phyloP scores from a whole-genome alignment of 768 basidiomycete genomes.

The Kockovaella imperatae region DNA sequence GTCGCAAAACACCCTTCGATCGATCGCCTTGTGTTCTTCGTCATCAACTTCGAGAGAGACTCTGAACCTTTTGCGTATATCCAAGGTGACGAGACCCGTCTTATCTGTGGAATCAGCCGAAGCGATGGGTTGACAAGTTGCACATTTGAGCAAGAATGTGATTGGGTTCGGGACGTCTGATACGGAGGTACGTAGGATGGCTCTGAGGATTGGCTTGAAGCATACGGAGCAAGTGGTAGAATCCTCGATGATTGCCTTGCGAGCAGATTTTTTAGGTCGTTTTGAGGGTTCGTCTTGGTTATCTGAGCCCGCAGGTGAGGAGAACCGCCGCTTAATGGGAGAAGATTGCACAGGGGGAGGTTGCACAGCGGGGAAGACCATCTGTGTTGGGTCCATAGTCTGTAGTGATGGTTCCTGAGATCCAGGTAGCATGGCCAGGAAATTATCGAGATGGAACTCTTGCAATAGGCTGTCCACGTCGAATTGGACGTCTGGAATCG shows the following conservation, averaged over 20 bases:
- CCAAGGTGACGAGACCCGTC: conserved; percentile 24
- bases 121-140: conserved; percentile 16
- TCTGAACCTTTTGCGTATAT: conserved; percentile 32
- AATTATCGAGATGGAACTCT: not conserved
- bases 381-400: not conserved
- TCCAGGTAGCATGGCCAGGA: not conserved
- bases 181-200: conserved; percentile 30
- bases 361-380: not conserved
- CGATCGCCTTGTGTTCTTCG: conserved; percentile 15
- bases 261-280: conserved; percentile 11
- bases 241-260: conserved; percentile 22
- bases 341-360: not conserved
- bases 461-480: not conserved
- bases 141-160: conserved; percentile 12
- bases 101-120: conserved; percentile 7
- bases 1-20: conserved; percentile 33
- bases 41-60: conserved; percentile 28
- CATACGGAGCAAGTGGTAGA: conserved; percentile 16
- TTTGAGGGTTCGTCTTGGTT: conserved; percentile 9
- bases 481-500: not conserved
- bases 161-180: conserved; percentile 24
- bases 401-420: too few species aligned
- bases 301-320: conserved; percentile 7
- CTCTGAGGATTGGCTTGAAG: conserved; percentile 10
- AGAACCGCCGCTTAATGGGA: conserved; percentile 10